Evolutionary conservation across 2,329 filamentous ascomycete species (phyloP), one percentile per base, ranked within the genome.

Genomic region (Didymellaceae sp.): DNA sequence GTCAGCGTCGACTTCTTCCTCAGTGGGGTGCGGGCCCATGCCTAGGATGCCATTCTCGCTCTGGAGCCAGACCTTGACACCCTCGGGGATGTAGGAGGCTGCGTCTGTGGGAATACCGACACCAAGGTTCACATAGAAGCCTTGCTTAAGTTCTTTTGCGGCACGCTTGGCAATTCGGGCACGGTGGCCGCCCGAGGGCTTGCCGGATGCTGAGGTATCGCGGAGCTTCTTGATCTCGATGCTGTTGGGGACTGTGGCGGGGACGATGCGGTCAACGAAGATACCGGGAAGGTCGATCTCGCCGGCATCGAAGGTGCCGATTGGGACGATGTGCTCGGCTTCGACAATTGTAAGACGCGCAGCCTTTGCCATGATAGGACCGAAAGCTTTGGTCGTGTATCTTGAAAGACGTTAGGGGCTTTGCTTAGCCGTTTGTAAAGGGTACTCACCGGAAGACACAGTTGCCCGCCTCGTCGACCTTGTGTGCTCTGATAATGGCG

Each of bases 101-200:
- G 91, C 91, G 41, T 94, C 82, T 85, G 94, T 96, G 40, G 91
- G 91, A 86, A 96, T 95, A 52, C 91, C 91, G 61, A 96, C 95
- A 52, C 91, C 91, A 47, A 96, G 76, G 75, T 96, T 96, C 61
- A 90, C 91, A 73, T 95, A 95, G 89, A 93, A 94, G 75, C 91
- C 91, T 73, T 95, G 91, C 82, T 93, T 90, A 78, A 96, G 93
- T 77, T 95, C 91, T 78, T 92, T 93, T 41, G 91, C 90, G 0
- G 91, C 91, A 50, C 91, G 83, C 51, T 84, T 83, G 16, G 94
- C 90, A 68, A 96, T 96, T 50, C 88, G 84, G 75, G 94, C 89
- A 54, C 91, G 84, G 22, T 64, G 62, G 22, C 61, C 54, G 6
- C 45, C 39, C 0, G 52, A 52, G 2, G 62, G 52, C n/a, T 53